phyloP scores from a whole-genome alignment of 78 protist species.

The slime mould (Dictyostelium discoideum) region DNA sequence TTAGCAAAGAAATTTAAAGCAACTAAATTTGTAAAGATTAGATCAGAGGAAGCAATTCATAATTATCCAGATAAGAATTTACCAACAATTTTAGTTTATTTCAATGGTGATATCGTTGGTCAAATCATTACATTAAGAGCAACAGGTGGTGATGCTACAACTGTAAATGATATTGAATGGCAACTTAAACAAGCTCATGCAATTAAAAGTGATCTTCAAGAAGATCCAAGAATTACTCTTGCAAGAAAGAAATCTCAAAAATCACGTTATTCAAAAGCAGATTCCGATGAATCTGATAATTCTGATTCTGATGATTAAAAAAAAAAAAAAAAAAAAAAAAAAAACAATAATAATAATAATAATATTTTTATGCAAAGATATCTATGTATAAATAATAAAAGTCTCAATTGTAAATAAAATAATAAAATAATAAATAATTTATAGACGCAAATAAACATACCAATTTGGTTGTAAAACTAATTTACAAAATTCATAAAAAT shows the following conservation, averaged over 20 bases:
- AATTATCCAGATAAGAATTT: conserved; percentile 88
- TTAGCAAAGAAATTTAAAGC: conserved; percentile 82
- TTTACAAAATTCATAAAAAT: too few relatives aligned
- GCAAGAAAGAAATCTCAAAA: conserved; percentile 6
- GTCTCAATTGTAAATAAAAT: too few relatives aligned
- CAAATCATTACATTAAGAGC: conserved; percentile 73
- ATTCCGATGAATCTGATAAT: conserved; percentile 7
- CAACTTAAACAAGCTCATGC: conserved; percentile 58
- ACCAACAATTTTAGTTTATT: conserved; percentile 89
- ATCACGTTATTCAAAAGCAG: background rate
- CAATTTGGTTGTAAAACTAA: too few relatives aligned
- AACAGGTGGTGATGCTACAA: conserved; percentile 64
- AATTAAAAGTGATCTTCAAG: conserved; percentile 51
- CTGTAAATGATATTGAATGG: conserved; percentile 83
- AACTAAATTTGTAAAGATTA: conserved; percentile 86
- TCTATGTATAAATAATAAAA: too few relatives aligned
- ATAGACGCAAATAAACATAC: too few relatives aligned
- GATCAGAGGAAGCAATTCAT: conserved; percentile 84
- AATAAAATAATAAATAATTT: too few relatives aligned
- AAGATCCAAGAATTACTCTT: conserved; percentile 53
- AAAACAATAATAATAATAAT: too few relatives aligned
- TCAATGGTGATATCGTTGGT: conserved; percentile 57
- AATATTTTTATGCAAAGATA: too few relatives aligned
- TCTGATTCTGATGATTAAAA: background rate
- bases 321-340: too few relatives aligned